Conservation (phyloP, 257 asterid species). For the Lithospermum erythrorhizon region DNA sequence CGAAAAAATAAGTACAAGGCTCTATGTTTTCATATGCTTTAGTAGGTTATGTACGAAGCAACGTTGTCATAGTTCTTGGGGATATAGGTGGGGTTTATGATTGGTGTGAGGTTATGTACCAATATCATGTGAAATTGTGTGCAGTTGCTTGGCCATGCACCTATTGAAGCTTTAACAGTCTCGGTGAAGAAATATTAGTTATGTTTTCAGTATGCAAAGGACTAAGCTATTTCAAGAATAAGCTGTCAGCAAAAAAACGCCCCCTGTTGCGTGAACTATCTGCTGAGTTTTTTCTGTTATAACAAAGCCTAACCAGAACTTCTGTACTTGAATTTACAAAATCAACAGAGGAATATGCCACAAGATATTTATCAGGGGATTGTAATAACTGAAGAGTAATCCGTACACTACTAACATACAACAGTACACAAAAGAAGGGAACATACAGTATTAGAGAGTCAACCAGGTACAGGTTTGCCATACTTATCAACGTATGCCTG, state of each 20-base stretch:
- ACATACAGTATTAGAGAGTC: slow-evolving; percentile 13
- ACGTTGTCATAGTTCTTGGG: too few relatives aligned
- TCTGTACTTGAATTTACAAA: background rate
- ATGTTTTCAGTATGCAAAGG: background rate
- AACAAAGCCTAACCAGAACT: background rate
- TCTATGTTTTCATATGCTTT: too few relatives aligned
- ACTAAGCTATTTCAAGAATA: too few relatives aligned
- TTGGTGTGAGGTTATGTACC: too few relatives aligned
- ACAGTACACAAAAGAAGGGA: background rate
- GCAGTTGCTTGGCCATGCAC: background rate
- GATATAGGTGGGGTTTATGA: too few relatives aligned
- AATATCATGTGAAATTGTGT: background rate
- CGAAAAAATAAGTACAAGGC: too few relatives aligned
- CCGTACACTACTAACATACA: background rate
- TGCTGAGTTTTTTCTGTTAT: background rate
- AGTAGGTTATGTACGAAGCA: too few relatives aligned
- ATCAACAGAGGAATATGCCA: too few relatives aligned
- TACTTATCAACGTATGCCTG: slow-evolving; percentile 73
- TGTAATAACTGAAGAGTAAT: too few relatives aligned
- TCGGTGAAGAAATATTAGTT: background rate
- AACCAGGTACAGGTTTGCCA: slow-evolving; percentile 40
- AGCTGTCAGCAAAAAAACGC: too few relatives aligned
- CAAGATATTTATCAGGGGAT: too few relatives aligned
- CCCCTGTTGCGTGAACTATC: too few relatives aligned
- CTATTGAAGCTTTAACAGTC: background rate